Evolutionary conservation across 306 rosid genomes (phyloP).

Genomic region (Gastrolobium villosum): DNA sequence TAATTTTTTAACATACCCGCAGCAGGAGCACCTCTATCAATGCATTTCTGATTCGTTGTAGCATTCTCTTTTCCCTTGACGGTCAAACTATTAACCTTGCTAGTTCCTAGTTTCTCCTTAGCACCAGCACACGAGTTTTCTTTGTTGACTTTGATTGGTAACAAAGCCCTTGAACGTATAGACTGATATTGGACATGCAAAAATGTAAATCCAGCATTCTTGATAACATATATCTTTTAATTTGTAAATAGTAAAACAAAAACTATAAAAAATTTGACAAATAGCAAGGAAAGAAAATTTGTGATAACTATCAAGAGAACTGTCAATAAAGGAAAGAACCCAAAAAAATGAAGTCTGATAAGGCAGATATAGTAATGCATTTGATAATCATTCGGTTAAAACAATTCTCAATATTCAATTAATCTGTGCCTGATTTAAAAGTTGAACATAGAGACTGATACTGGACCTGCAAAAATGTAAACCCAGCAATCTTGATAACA

Average conservation of each 20-base stretch:
- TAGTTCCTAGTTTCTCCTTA: constrained; percentile 55
- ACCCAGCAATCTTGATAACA: no score
- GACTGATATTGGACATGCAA: constrained; percentile 55
- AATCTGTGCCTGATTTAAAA: not conserved
- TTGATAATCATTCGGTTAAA: constrained; percentile 18
- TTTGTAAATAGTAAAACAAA: not conserved
- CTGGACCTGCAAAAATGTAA: no score
- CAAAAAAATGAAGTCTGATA: not conserved
- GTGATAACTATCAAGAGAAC: constrained; percentile 21
- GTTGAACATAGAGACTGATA: no score
- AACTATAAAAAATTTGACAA: not conserved
- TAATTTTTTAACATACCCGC: constrained; percentile 43
- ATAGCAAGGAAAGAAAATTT: constrained; percentile 6
- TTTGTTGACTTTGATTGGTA: constrained; percentile 50
- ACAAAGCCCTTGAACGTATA: constrained; percentile 53
- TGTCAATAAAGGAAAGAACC: constrained; percentile 9
- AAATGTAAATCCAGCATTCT: constrained; percentile 39
- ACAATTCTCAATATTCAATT: constrained; percentile 8
- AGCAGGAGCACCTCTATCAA: constrained; percentile 52
- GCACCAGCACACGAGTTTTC: constrained; percentile 34
- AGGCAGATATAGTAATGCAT: constrained; percentile 8
- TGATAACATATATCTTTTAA: constrained; percentile 16
- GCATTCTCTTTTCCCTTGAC: constrained; percentile 65
- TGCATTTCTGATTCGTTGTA: constrained; percentile 57
- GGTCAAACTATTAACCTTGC: constrained; percentile 40